A percentile compares a stretch with the other conserved stretches of the same genome.
These are phyloP conservation scores for Physcia stellaris DNA, from an alignment of 495 filamentous ascomycete genomes.

Conservation along the genomic window DNA sequence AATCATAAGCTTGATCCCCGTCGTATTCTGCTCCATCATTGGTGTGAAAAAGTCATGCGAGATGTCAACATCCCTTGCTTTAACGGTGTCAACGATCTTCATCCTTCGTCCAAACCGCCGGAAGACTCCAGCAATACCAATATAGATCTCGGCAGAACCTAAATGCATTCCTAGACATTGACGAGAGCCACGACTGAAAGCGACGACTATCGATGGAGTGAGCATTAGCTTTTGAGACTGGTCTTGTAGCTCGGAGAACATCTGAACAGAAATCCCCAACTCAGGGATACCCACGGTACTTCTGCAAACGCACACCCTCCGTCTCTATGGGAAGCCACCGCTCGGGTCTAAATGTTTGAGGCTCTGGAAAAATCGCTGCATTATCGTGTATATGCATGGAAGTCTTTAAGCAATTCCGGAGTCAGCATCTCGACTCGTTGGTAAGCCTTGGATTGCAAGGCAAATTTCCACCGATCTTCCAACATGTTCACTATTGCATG, in stretches of 20 bases:
- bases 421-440: too few species aligned
- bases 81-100: constrained; percentile 9
- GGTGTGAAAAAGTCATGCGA: constrained; percentile 4
- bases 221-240: too few species aligned
- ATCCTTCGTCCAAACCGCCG: constrained; percentile 6
- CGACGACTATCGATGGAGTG: too few species aligned
- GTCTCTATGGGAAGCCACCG: constrained; percentile 28
- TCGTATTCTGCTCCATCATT: neutral
- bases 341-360: constrained; percentile 28
- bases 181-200: constrained; percentile 6
- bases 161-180: constrained; percentile 10
- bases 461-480: too few species aligned
- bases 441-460: too few species aligned
- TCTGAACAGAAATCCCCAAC: too few species aligned
- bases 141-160: constrained; percentile 6
- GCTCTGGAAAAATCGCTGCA: constrained; percentile 22
- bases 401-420: too few species aligned
- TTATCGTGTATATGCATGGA: constrained; percentile 19
- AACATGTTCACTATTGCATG: too few species aligned
- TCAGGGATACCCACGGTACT: too few species aligned
- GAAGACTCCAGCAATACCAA: constrained; percentile 4
- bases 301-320: constrained; percentile 5
- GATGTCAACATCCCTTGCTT: constrained; percentile 8
- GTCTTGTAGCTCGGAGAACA: too few species aligned
- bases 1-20: constrained; percentile 7